Evolutionary conservation across 2,329 filamentous ascomycete species (phyloP).

Genomic region (Elsinoe fawcettii): DNA sequence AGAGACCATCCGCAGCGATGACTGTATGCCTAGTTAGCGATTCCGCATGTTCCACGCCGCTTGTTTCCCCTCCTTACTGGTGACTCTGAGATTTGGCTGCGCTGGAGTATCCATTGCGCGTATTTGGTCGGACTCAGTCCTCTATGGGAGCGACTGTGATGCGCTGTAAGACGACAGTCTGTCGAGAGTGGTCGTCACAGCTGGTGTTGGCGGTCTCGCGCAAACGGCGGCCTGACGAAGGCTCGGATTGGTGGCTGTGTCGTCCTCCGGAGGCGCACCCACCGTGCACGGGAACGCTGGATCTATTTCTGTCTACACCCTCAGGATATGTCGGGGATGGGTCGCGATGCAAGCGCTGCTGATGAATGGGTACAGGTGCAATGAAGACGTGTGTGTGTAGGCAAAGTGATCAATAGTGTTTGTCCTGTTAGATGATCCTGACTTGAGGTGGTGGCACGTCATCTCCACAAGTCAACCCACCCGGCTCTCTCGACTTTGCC

Average conservation of each 20-base stretch:
- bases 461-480: conserved; percentile 5
- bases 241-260: conserved; percentile 15
- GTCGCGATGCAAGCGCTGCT: not conserved
- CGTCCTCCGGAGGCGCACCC: conserved; percentile 4
- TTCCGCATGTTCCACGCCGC: not conserved
- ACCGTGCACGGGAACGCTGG: conserved; percentile 1
- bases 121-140: not conserved
- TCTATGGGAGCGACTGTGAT: conserved; percentile 12
- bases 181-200: not conserved
- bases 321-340: not conserved
- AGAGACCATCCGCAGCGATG: conserved; percentile 95
- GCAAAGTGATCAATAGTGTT: not conserved
- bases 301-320: conserved; percentile 8
- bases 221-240: conserved; percentile 15
- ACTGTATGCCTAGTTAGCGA: conserved; percentile 48
- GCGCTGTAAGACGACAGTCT: conserved; percentile 6
- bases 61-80: conserved; percentile 55
- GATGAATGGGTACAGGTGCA: conserved; percentile 4
- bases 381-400: not conserved
- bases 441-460: conserved; percentile 5
- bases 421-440: not conserved
- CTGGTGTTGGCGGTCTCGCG: conserved; percentile 12
- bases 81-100: conserved; percentile 78
- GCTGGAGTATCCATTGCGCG: conserved; percentile 41
- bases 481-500: not conserved